Evolutionary conservation across 2,329 filamentous ascomycete genomes (phyloP).

Genomic region (Fusarium floridanum): DNA sequence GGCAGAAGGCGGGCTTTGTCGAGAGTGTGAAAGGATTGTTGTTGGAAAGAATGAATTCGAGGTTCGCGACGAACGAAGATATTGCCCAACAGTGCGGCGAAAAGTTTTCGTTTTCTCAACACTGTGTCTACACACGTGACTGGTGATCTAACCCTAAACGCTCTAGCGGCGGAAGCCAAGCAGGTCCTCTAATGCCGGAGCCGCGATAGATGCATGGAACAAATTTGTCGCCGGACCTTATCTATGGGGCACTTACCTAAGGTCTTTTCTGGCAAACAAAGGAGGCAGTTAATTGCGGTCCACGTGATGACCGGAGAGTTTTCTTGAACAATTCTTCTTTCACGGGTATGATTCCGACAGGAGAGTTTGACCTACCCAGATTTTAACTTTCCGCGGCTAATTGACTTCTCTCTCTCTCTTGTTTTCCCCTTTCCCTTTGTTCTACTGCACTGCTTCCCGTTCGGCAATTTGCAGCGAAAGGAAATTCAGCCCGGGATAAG

Average conservation of each 20-base stretch:
- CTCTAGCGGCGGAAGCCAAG: conserved; percentile 38
- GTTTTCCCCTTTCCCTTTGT: neutral
- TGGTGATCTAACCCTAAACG: conserved; percentile 3
- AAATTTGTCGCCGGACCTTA: conserved; percentile 25
- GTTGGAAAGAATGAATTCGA: conserved; percentile 29
- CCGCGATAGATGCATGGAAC: conserved; percentile 47
- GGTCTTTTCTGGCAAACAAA: conserved; percentile 1
- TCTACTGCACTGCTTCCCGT: neutral
- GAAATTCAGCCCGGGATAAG: neutral
- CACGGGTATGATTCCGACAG: neutral
- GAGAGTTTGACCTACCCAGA: neutral
- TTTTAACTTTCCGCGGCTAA: neutral
- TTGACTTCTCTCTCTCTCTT: neutral
- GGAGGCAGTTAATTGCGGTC: conserved; percentile 9
- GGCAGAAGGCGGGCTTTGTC: conserved; percentile 18
- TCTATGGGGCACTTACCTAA: neutral
- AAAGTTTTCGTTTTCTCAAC: conserved; percentile 39
- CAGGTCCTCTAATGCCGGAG: conserved; percentile 18
- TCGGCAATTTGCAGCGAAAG: conserved; percentile 6
- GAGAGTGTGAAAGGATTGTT: conserved; percentile 31
- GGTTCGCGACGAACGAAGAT: conserved; percentile 46
- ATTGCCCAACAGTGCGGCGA: conserved; percentile 52
- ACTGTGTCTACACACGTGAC: conserved; percentile 48
- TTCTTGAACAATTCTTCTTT: neutral
- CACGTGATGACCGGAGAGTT: conserved; percentile 17